Base-by-base conservation (phyloP, 768 basidiomycete genomes). In the Suillus discolor region DNA sequence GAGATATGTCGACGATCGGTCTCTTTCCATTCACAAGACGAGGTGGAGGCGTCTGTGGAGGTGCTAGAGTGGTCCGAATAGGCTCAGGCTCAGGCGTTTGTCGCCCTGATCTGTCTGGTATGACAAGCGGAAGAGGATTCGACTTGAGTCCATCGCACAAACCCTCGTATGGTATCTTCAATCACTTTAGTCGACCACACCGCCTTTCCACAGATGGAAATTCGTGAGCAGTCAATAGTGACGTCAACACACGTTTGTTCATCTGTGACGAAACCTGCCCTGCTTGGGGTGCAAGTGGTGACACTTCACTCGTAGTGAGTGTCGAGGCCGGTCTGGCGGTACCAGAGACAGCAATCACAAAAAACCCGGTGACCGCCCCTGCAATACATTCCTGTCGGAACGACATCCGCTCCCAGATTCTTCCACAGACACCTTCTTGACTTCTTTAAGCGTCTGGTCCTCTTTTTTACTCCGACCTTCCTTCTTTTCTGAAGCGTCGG, bases 371-470 rank as follows among this genome's bases (percentile, higher is more conserved):
- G 18, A 97, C 86, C 2, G 93, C 91, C 2, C 96, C 96, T 42
- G 89, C 85, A 54, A 91, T 85, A 73, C 97, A 98, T 77, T 99
- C 97, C 74, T 98, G 97, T 34, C 97, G 85, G 77, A 93, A 97
- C 47, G 90, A 94, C 91, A 99, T 96, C 18, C 95, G 86, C 77
- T 97, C 96, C 96, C 97, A 99, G 77, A 99, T 73, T 97, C 96
- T 47, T 90, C 90, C 45, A 85, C 71, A 0, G 80, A 78, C 59
- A 93, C 89, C 67, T 80, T 84, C 18, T 74, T 79, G 62, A 93
- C 80, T 71, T 89, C 87, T 57, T 85, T 88, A 62, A 79, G 72
- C 38, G 81, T 75, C 45, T 74, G 77, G 53, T 82, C 83, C n/a
- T 77, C 76, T 68, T 70, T 72, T 36, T 61, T 44, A 2, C 66